phyloP scores from a whole-genome alignment of 352 stramenopile species.

The Phytophthora europaea region DNA sequence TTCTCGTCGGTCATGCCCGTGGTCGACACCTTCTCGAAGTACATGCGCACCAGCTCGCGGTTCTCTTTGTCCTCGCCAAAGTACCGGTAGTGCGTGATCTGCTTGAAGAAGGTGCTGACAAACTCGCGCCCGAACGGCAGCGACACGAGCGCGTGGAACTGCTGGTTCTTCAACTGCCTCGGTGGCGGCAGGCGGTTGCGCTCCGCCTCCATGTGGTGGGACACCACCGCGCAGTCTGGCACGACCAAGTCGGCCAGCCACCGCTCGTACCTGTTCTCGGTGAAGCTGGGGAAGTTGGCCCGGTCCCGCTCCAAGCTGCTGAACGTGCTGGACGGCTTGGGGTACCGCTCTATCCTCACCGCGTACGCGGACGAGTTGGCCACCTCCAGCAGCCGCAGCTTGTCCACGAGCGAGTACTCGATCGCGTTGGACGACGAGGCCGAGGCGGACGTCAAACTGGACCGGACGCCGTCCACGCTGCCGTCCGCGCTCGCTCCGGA shows the following conservation, averaged over 20 bases:
- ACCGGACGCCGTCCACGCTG: conserved; percentile 63
- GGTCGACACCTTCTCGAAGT: conserved; percentile 86
- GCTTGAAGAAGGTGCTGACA: conserved; percentile 76
- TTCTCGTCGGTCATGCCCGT: conserved; percentile 72
- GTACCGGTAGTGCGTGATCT: conserved; percentile 74
- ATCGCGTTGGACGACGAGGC: conserved; percentile 49
- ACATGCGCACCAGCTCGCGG: conserved; percentile 74
- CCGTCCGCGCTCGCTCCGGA: conserved; percentile 51
- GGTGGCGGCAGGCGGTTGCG: conserved; percentile 54
- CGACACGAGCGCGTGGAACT: conserved; percentile 77
- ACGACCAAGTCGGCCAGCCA: conserved; percentile 76
- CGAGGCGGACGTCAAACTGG: conserved; percentile 63
- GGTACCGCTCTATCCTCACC: conserved; percentile 83
- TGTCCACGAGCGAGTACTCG: conserved; percentile 77
- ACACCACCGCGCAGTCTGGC: conserved; percentile 60
- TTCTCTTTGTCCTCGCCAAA: conserved; percentile 82
- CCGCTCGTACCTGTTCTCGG: conserved; percentile 78
- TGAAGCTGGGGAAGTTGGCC: conserved; percentile 61
- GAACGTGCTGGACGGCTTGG: conserved; percentile 75
- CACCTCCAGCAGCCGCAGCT: conserved; percentile 75
- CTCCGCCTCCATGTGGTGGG: conserved; percentile 61
- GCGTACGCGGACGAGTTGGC: conserved; percentile 79
- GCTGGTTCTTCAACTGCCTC: conserved; percentile 74
- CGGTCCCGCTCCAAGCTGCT: conserved; percentile 71
- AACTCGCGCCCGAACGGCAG: conserved; percentile 74